Conservation (phyloP, 2,329 filamentous ascomycete genomes). For the Plectosphaerella plurivora region DNA sequence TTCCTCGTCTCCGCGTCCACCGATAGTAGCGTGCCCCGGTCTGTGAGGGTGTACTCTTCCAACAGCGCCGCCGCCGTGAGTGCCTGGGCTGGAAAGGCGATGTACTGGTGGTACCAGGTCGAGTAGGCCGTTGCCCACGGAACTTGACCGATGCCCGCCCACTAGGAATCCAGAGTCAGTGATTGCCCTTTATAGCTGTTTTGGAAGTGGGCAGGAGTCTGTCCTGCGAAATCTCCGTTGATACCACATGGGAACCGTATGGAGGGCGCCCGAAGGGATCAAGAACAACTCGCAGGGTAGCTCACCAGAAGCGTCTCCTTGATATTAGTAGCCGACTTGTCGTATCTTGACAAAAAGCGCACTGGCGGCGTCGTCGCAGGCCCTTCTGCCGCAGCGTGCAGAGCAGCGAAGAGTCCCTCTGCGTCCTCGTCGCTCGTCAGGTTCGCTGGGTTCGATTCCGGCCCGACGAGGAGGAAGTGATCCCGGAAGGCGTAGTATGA, state of each 20-base stretch:
- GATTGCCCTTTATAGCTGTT: no score
- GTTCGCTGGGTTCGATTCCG: conserved; percentile 25
- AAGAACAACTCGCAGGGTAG: no score
- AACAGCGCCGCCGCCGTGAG: conserved; percentile 33
- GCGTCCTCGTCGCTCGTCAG: conserved; percentile 23
- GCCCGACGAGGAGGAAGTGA: conserved; percentile 39
- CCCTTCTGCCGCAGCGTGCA: conserved; percentile 28
- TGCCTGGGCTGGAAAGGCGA: conserved; percentile 39
- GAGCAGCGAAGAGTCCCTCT: conserved; percentile 24
- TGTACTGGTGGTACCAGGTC: conserved; percentile 42
- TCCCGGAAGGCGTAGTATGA: conserved; percentile 38
- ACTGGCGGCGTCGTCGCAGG: conserved; percentile 24
- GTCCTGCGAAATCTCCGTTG: no score
- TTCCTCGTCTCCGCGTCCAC: conserved; percentile 25
- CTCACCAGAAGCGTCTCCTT: conserved; percentile 39
- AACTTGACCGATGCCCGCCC: conserved; percentile 40
- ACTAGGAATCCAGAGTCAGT: no score
- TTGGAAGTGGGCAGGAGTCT: no score
- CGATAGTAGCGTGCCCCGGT: conserved; percentile 38
- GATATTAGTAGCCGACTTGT: conserved; percentile 45
- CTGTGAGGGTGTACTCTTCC: conserved; percentile 41
- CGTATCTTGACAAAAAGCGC: conserved; percentile 38
- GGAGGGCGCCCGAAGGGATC: no score
- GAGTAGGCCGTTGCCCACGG: conserved; percentile 39
- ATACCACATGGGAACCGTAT: no score